phyloP scores from a whole-genome alignment of 1,284 basidiomycete species.

The Mycosarcoma maydis region DNA sequence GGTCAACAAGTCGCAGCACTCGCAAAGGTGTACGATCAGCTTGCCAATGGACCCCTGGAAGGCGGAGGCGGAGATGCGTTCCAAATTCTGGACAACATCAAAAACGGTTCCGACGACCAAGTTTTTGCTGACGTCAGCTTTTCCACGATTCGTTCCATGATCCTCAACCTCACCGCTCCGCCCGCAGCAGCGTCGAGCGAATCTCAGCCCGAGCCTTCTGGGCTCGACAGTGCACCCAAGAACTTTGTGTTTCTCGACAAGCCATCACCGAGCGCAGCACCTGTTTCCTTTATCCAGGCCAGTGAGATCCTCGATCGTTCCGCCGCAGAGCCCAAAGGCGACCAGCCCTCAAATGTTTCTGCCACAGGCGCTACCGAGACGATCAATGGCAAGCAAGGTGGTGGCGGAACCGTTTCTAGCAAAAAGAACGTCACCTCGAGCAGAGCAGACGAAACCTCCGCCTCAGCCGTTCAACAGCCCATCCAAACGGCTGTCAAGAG shows the following conservation, averaged over 20 bases:
- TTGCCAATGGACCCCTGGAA: conserved; percentile 44
- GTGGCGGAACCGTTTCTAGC: conserved; percentile 17
- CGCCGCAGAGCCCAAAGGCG: conserved; percentile 26
- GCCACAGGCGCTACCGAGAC: conserved; percentile 4
- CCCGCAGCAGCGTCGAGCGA: conserved; percentile 14
- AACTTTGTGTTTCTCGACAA: conserved; percentile 16
- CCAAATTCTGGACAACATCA: conserved; percentile 34
- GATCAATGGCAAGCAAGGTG: conserved; percentile 26
- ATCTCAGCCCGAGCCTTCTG: conserved; percentile 1
- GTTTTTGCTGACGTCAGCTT: conserved; percentile 39
- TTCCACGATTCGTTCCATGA: conserved; percentile 34
- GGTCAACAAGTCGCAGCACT: conserved; percentile 42
- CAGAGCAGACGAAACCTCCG: conserved; percentile 25
- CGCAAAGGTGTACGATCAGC: conserved; percentile 40
- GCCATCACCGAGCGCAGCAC: conserved; percentile 9
- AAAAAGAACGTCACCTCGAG: conserved; percentile 5
- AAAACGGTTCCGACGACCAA: conserved; percentile 24
- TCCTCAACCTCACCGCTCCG: conserved; percentile 41
- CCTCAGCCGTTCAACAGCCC: conserved; percentile 23
- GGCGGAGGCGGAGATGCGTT: conserved; percentile 43
- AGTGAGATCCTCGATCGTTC: conserved; percentile 34
- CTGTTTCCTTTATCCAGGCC: conserved; percentile 43
- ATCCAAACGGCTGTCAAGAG: conserved; percentile 22
- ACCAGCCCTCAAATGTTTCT: conserved; percentile 21
- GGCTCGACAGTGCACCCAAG: conserved; percentile 20